Conservation (phyloP, 2,329 filamentous ascomycete genomes). For the Pseudocercospora fijiensis region DNA sequence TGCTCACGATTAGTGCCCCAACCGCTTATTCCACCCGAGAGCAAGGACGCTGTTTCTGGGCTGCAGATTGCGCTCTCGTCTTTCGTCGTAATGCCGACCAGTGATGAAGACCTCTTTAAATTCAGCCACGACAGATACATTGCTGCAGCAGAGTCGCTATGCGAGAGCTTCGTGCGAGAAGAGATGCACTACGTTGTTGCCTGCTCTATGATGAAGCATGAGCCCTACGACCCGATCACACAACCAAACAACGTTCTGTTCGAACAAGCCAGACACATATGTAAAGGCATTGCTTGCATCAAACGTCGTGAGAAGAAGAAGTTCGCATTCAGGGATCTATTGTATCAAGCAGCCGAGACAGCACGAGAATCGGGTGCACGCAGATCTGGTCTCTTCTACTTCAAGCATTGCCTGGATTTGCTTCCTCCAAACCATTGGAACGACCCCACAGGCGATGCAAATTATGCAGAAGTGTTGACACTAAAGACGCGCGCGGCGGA, state of each 20-base stretch:
- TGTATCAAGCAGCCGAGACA: conserved; percentile 75
- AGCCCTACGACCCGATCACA: conserved; percentile 58
- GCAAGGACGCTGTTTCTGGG: conserved; percentile 71
- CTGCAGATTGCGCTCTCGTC: conserved; percentile 79
- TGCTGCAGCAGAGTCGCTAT: conserved; percentile 70
- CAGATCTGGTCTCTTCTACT: conserved; percentile 79
- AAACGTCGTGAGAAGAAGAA: conserved; percentile 59
- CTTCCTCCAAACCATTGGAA: conserved; percentile 79
- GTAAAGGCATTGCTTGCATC: conserved; percentile 72
- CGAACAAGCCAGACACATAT: conserved; percentile 76
- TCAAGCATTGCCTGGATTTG: conserved; percentile 71
- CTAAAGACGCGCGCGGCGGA: conserved; percentile 78
- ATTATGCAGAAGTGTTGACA: conserved; percentile 81
- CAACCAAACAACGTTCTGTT: conserved; percentile 56
- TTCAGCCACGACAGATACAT: conserved; percentile 89
- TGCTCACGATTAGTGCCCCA: conserved; percentile 57
- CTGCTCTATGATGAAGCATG: conserved; percentile 74
- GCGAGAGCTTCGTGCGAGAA: conserved; percentile 63
- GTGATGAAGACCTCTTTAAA: conserved; percentile 79
- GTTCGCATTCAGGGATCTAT: conserved; percentile 64
- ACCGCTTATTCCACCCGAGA: conserved; percentile 55
- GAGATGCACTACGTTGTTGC: conserved; percentile 93
- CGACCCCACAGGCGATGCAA: conserved; percentile 65
- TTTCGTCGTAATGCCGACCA: conserved; percentile 77
- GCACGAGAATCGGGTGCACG: conserved; percentile 81